Evolutionary conservation across 2,329 filamentous ascomycete genomes (phyloP).

Genomic region (Trichoderma harzianum): DNA sequence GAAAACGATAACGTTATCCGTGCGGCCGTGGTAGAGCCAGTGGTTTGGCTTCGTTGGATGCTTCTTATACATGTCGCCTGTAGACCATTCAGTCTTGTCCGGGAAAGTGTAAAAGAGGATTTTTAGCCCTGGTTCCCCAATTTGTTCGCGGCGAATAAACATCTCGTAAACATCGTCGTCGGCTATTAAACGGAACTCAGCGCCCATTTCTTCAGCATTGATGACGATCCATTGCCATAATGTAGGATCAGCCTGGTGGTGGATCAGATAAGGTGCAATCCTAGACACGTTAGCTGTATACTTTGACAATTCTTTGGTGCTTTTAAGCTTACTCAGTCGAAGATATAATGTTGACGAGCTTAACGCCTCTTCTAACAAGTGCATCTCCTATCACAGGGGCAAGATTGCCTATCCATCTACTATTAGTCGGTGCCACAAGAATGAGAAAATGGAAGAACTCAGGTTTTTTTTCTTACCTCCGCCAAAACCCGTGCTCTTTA

Average conservation of each 20-base stretch:
- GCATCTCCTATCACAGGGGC: conserved; percentile 36
- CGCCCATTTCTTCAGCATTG: conserved; percentile 40
- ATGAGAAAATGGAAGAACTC: neutral
- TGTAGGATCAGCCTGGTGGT: conserved; percentile 31
- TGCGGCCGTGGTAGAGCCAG: conserved; percentile 37
- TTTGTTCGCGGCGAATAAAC: conserved; percentile 37
- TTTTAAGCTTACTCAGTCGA: conserved; percentile 40
- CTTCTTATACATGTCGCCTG: conserved; percentile 35
- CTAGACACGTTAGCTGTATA: conserved; percentile 23
- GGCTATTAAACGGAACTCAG: conserved; percentile 35
- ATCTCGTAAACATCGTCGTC: conserved; percentile 27
- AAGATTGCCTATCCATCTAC: conserved; percentile 32
- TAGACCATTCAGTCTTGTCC: conserved; percentile 35
- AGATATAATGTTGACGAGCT: conserved; percentile 37
- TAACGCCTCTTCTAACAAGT: conserved; percentile 35
- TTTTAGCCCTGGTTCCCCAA: conserved; percentile 34
- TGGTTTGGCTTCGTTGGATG: conserved; percentile 33
- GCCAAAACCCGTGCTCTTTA: conserved; percentile 35
- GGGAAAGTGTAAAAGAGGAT: conserved; percentile 38
- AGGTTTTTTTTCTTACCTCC: conserved; percentile 31
- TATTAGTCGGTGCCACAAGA: neutral
- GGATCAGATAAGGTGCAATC: conserved; percentile 34
- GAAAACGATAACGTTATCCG: conserved; percentile 42
- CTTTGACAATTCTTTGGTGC: neutral
- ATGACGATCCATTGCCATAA: conserved; percentile 45